A percentile compares a stretch with the other conserved stretches of the same genome.
phyloP scores from a whole-genome alignment of 2,329 filamentous ascomycete genomes.

The Tolypocladium album region DNA sequence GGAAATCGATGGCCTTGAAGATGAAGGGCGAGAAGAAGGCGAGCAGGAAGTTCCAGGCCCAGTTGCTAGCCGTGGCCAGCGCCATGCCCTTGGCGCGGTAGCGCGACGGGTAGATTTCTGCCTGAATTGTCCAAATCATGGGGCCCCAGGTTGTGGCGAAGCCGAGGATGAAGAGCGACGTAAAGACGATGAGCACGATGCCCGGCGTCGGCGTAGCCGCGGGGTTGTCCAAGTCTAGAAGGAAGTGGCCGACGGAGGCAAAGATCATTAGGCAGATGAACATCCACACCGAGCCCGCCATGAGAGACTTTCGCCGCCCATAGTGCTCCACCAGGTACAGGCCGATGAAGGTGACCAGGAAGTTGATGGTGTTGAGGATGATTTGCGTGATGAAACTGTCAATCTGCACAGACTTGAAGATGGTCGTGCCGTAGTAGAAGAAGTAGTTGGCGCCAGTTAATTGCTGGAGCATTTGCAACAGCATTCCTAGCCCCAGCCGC shows the following conservation, averaged over 20 bases:
- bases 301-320: conserved; percentile 52
- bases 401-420: conserved; percentile 33
- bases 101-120: conserved; percentile 53
- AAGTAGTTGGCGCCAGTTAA: conserved; percentile 58
- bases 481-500: conserved; percentile 48
- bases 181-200: conserved; percentile 52
- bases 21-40: conserved; percentile 77
- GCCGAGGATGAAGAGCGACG: conserved; percentile 51
- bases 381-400: conserved; percentile 58
- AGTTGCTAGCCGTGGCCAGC: conserved; percentile 50
- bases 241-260: conserved; percentile 40
- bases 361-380: conserved; percentile 57
- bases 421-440: conserved; percentile 52
- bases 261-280: conserved; percentile 49
- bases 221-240: conserved; percentile 25
- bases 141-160: conserved; percentile 60
- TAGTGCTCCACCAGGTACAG: conserved; percentile 61
- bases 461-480: conserved; percentile 56
- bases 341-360: conserved; percentile 54
- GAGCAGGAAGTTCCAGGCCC: conserved; percentile 65
- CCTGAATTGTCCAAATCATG: conserved; percentile 53
- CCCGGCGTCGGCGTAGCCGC: conserved; percentile 31
- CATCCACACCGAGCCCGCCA: conserved; percentile 52
- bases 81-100: conserved; percentile 52
- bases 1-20: conserved; percentile 57